Percentiles rank a stretch among this genome's conserved stretches.
phyloP scores from a whole-genome alignment of 139 green algal species.

The Chlamydomonas eustigma region DNA sequence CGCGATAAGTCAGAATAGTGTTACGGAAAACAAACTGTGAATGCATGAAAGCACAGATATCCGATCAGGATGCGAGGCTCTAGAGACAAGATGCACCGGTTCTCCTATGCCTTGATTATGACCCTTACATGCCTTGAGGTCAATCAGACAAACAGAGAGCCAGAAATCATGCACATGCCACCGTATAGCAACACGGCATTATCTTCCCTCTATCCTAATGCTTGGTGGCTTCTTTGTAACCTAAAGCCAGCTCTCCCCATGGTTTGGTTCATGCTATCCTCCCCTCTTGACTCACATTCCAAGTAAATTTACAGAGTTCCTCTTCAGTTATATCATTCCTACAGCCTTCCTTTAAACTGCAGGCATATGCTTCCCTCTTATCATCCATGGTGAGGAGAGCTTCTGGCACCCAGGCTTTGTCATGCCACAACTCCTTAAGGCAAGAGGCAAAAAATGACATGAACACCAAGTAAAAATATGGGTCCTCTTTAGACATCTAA shows the following conservation, averaged over 20 bases:
- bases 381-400: not conserved
- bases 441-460: too few species aligned
- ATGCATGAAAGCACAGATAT: not conserved
- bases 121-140: too few species aligned
- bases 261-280: not conserved
- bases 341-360: not conserved
- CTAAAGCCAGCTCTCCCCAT: too few species aligned
- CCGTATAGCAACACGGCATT: not conserved
- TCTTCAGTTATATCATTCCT: not conserved
- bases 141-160: not conserved
- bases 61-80: not conserved
- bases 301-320: not conserved
- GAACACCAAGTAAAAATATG: too few species aligned
- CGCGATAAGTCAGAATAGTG: not conserved
- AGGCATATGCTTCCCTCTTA: not conserved
- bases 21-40: not conserved
- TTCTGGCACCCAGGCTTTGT: not conserved
- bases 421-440: not conserved
- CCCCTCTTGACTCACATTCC: slow-evolving; percentile 1
- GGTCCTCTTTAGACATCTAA: too few species aligned
- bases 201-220: too few species aligned
- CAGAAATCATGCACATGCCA: not conserved
- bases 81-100: too few species aligned
- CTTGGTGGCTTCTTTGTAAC: too few species aligned
- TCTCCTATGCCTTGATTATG: too few species aligned